phyloP scores from a whole-genome alignment of 108 stramenopile species.

The Skeletonema grethae region DNA sequence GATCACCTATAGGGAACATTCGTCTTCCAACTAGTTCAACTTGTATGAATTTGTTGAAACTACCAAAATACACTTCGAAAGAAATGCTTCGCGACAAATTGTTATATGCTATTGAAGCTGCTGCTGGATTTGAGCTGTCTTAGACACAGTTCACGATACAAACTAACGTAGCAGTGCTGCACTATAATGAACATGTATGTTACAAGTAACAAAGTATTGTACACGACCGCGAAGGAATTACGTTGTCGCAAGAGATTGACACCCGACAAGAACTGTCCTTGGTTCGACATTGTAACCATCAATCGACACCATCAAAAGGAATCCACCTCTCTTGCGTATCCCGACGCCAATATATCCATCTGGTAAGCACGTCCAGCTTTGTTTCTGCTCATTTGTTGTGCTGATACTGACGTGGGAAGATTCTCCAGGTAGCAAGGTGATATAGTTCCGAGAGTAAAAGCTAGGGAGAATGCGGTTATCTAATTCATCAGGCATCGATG shows the following conservation, averaged over 20 bases:
- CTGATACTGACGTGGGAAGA: slow-evolving; percentile 4
- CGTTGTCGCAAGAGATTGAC: neutral
- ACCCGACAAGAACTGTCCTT: neutral
- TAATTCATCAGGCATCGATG: neutral
- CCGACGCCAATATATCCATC: slow-evolving; percentile 3
- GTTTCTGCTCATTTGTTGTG: neutral
- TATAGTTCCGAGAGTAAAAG: slow-evolving; percentile 28
- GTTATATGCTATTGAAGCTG: slow-evolving; percentile 92
- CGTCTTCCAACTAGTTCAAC: slow-evolving; percentile 92
- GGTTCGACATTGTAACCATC: slow-evolving; percentile 35
- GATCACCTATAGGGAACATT: slow-evolving; percentile 38
- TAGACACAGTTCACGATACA: slow-evolving; percentile 35
- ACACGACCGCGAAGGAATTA: too few species aligned
- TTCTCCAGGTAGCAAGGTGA: slow-evolving; percentile 36
- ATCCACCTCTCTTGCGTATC: neutral
- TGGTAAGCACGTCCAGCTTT: slow-evolving; percentile 1
- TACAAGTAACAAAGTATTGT: too few species aligned
- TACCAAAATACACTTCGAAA: slow-evolving; percentile 91
- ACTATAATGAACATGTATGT: neutral
- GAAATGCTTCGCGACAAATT: slow-evolving; percentile 89
- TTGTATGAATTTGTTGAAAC: slow-evolving; percentile 98
- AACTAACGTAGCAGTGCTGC: neutral
- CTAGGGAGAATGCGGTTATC: slow-evolving; percentile 22
- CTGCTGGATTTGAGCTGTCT: slow-evolving; percentile 96
- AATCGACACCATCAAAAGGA: slow-evolving; percentile 14